These are phyloP conservation scores for Aspergillus homomorphus DNA, from an alignment of 495 filamentous ascomycete genomes.

Conservation along the genomic window DNA sequence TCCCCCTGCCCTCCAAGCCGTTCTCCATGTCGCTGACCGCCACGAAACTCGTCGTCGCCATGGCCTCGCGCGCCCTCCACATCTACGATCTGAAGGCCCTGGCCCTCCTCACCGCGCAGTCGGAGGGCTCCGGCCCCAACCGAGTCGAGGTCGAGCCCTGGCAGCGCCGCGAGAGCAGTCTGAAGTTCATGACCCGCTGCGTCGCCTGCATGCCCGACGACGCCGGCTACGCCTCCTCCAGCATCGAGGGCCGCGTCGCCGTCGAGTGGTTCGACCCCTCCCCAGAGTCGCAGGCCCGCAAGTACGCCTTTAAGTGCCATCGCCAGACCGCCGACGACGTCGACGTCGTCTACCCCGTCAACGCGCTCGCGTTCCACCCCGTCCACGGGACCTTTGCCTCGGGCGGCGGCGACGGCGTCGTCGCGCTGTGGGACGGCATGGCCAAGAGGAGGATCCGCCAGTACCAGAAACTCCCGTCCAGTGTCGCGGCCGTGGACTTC, in stretches of 20 bases:
- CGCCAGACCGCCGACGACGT: conserved; percentile 67
- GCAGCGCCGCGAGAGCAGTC: conserved; percentile 83
- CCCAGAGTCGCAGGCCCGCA: conserved; percentile 76
- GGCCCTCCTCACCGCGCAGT: conserved; percentile 48
- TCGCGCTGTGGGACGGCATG: conserved; percentile 93
- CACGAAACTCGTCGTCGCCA: conserved; percentile 86
- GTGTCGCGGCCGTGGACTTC: conserved; percentile 74
- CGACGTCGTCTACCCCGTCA: conserved; percentile 93
- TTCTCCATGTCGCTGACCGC: conserved; percentile 80
- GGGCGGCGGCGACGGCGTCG: conserved; percentile 89
- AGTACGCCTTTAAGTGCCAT: conserved; percentile 99
- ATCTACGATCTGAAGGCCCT: conserved; percentile 86
- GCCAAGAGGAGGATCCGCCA: conserved; percentile 87
- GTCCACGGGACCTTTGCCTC: conserved; percentile 87
- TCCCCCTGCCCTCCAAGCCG: conserved; percentile 76
- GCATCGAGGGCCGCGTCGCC: conserved; percentile 89
- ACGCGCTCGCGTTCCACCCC: conserved; percentile 90
- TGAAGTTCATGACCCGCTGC: conserved; percentile 93
- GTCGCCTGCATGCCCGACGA: conserved; percentile 97
- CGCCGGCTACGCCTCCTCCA: conserved; percentile 80
- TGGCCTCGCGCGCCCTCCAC: conserved; percentile 85
- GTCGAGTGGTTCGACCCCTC: conserved; percentile 97
- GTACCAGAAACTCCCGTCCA: conserved; percentile 78
- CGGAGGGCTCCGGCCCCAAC: conserved; percentile 38
- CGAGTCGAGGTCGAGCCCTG: conserved; percentile 67